phyloP scores from a whole-genome alignment of 176 grass and related monocot genomes.

The Bothriochloa decipiens region DNA sequence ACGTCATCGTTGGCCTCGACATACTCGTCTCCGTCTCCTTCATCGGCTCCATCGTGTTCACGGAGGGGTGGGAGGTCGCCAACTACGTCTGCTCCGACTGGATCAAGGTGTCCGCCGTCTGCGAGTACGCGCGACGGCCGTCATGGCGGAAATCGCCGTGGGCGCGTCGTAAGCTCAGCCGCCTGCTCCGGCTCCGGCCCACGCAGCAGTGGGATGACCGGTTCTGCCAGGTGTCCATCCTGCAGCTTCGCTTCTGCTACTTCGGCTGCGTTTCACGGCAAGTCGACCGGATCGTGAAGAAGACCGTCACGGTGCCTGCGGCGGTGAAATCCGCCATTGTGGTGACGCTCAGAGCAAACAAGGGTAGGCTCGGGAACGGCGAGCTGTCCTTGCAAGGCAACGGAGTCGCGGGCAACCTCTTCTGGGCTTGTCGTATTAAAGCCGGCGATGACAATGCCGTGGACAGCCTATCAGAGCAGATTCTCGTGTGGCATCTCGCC shows the following conservation, averaged over 20 bases:
- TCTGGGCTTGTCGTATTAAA: conserved; percentile 37
- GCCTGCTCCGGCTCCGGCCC: conserved; percentile 38
- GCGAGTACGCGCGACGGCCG: conserved; percentile 47
- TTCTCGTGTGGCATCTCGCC: conserved; percentile 51
- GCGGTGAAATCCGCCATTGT: conserved; percentile 46
- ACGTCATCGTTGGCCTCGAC: conserved; percentile 50
- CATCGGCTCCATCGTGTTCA: conserved; percentile 52
- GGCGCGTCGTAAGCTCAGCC: conserved; percentile 19
- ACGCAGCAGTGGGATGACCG: conserved; percentile 48
- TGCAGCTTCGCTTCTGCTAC: conserved; percentile 43
- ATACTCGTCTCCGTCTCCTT: conserved; percentile 44
- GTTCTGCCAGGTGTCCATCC: conserved; percentile 43
- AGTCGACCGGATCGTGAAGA: conserved; percentile 45
- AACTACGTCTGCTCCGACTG: conserved; percentile 57
- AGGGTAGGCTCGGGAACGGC: conserved; percentile 26
- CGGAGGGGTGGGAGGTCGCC: conserved; percentile 52
- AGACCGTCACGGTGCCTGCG: conserved; percentile 27
- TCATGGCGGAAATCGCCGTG: conserved; percentile 46
- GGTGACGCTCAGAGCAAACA: conserved; percentile 3
- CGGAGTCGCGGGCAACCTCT: conserved; percentile 42
- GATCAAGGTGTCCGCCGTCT: conserved; percentile 45
- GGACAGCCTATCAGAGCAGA: conserved; percentile 44
- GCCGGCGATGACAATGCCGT: neutral
- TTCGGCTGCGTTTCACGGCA: conserved; percentile 43
- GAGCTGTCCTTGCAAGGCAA: conserved; percentile 39